A percentile compares a stretch with the other conserved stretches of the same genome.
These are phyloP conservation scores for Inonotus hispidus DNA, from an alignment of 1,284 basidiomycete species.

Conservation along the genomic window DNA sequence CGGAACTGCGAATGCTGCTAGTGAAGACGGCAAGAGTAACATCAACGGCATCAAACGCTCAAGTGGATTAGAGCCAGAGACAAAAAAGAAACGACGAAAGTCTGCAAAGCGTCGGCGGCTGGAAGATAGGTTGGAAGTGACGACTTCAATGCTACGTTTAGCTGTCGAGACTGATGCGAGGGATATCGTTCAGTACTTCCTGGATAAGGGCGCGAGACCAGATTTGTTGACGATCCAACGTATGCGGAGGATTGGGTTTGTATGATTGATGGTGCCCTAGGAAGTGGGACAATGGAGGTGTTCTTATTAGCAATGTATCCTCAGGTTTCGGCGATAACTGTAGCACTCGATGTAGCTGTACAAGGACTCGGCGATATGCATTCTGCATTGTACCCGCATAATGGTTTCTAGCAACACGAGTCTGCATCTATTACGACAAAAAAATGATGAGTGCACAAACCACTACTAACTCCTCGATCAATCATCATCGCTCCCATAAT, in stretches of 20 bases:
- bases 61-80: slow-evolving; percentile 13
- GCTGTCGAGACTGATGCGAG: slow-evolving; percentile 60
- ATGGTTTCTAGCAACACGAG: no score
- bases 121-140: slow-evolving; percentile 54
- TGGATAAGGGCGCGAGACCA: slow-evolving; percentile 73
- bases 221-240: slow-evolving; percentile 60
- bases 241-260: slow-evolving; percentile 28
- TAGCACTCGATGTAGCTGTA: no score
- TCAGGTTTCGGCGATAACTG: not conserved
- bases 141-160: slow-evolving; percentile 51
- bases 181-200: slow-evolving; percentile 70
- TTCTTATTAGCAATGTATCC: no score
- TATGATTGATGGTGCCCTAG: not conserved
- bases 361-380: no score
- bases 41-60: slow-evolving; percentile 17
- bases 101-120: slow-evolving; percentile 47
- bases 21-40: slow-evolving; percentile 20
- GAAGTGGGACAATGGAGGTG: no score
- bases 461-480: not conserved
- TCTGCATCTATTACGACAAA: no score
- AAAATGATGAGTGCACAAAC: not conserved
- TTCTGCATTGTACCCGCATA: no score
- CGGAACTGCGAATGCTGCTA: not conserved
- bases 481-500: slow-evolving; percentile 79
- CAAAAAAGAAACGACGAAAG: slow-evolving; percentile 17